These are phyloP conservation scores for Penicillium taxi DNA, from an alignment of 495 filamentous ascomycete species.

Conservation along the genomic window DNA sequence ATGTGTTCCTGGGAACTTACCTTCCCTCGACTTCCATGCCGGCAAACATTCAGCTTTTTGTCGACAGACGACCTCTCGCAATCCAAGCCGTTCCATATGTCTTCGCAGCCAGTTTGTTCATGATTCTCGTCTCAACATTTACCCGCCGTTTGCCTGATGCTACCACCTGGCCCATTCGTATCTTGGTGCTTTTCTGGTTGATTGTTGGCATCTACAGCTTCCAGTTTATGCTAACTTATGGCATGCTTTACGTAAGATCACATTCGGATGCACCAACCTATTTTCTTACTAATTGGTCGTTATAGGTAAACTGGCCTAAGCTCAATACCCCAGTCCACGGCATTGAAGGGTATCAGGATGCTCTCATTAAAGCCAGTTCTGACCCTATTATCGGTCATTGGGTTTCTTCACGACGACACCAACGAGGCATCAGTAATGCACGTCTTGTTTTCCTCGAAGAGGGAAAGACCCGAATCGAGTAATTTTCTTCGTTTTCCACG, in stretches of 20 bases:
- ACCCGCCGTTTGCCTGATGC: slow-evolving; percentile 59
- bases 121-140: slow-evolving; percentile 70
- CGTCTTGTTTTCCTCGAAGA: slow-evolving; percentile 79
- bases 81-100: slow-evolving; percentile 90
- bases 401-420: slow-evolving; percentile 54
- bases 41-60: slow-evolving; percentile 61
- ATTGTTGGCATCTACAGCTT: slow-evolving; percentile 58
- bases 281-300: neutral
- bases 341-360: slow-evolving; percentile 81
- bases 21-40: slow-evolving; percentile 57
- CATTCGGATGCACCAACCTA: neutral
- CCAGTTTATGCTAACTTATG: slow-evolving; percentile 68
- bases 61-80: slow-evolving; percentile 76
- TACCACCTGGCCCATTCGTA: slow-evolving; percentile 64
- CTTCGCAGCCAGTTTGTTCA: slow-evolving; percentile 77
- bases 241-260: slow-evolving; percentile 81
- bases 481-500: slow-evolving; percentile 12
- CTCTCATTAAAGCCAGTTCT: slow-evolving; percentile 63
- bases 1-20: slow-evolving; percentile 84
- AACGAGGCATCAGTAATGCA: slow-evolving; percentile 69
- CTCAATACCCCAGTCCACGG: slow-evolving; percentile 80
- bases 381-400: slow-evolving; percentile 68
- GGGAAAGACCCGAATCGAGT: slow-evolving; percentile 94
- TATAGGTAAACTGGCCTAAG: slow-evolving; percentile 92
- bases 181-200: slow-evolving; percentile 72